Evolutionary conservation across 345 rosid species (phyloP).

Genomic region (Eucalyptus cloeziana): DNA sequence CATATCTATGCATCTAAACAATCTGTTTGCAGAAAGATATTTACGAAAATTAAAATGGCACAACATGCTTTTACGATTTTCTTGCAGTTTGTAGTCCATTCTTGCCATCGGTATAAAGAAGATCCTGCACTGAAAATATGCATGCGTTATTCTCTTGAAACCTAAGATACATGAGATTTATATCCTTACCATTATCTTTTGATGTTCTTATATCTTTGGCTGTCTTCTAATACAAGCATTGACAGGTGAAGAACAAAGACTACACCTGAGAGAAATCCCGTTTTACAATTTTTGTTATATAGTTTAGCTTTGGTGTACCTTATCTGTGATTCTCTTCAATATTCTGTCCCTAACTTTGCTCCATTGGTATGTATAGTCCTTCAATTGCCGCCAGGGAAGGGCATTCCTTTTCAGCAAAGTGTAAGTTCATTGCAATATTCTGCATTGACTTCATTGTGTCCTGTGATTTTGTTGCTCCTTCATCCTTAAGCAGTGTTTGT

Average conservation of each 20-base stretch:
- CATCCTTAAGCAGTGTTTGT: not conserved
- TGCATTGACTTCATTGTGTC: not conserved
- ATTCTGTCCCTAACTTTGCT: not conserved
- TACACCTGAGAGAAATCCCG: not conserved
- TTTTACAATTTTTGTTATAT: not conserved
- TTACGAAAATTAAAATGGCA: not conserved
- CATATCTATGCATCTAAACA: not conserved
- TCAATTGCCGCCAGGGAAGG: constrained; percentile 27
- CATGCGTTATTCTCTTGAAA: not conserved
- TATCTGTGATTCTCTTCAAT: not conserved
- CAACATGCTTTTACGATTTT: not conserved
- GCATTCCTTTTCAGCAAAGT: constrained; percentile 31
- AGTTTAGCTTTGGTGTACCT: not conserved
- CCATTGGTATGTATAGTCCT: not conserved
- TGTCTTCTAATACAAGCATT: not conserved
- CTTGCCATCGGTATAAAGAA: not conserved
- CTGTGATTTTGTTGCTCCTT: not conserved
- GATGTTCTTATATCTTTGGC: not conserved
- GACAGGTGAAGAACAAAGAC: not conserved
- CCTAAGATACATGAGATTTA: not conserved
- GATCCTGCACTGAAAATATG: not conserved
- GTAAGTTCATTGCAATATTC: constrained; percentile 11
- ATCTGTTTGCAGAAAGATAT: not conserved
- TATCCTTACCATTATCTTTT: not conserved
- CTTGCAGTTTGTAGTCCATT: not conserved